These are phyloP conservation scores for Aphanoascus verrucosus DNA, from an alignment of 2,329 filamentous ascomycete species.

Conservation along the genomic window DNA sequence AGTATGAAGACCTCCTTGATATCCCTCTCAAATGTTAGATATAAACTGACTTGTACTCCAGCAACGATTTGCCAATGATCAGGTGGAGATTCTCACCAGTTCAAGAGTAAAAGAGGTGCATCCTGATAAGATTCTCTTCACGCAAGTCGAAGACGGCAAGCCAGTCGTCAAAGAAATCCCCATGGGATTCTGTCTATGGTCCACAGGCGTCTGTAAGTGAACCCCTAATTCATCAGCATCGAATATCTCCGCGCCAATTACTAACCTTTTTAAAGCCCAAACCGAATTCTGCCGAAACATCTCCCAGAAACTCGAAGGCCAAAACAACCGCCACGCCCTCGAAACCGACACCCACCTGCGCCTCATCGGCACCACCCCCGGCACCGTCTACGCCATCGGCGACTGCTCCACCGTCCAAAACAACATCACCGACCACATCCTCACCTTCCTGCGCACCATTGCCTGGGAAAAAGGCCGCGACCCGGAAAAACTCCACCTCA, in stretches of 20 bases:
- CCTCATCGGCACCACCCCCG: slow-evolving; percentile 74
- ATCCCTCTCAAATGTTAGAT: background rate
- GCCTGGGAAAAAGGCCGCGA: slow-evolving; percentile 89
- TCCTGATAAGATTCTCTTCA: slow-evolving; percentile 75
- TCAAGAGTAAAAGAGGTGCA: slow-evolving; percentile 83
- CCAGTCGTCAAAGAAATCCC: slow-evolving; percentile 83
- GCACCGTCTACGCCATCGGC: slow-evolving; percentile 92
- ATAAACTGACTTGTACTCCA: slow-evolving; percentile 18
- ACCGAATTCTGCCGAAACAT: slow-evolving; percentile 68
- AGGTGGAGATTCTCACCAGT: slow-evolving; percentile 85
- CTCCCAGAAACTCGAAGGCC: slow-evolving; percentile 62
- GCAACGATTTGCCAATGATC: slow-evolving; percentile 77
- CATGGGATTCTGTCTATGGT: slow-evolving; percentile 95
- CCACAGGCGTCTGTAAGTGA: slow-evolving; percentile 63
- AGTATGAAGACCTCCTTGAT: slow-evolving; percentile 25
- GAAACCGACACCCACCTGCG: slow-evolving; percentile 92
- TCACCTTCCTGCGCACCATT: slow-evolving; percentile 76
- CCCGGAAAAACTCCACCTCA: slow-evolving; percentile 75
- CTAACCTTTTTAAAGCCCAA: slow-evolving; percentile 44
- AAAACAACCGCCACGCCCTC: slow-evolving; percentile 82
- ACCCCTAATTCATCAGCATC: background rate
- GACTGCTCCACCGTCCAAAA: slow-evolving; percentile 97
- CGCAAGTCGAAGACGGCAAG: slow-evolving; percentile 67
- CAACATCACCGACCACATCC: slow-evolving; percentile 83
- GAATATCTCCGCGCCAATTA: background rate